Conservation (phyloP, 257 asterid species). For the Nicotiana sylvestris region DNA sequence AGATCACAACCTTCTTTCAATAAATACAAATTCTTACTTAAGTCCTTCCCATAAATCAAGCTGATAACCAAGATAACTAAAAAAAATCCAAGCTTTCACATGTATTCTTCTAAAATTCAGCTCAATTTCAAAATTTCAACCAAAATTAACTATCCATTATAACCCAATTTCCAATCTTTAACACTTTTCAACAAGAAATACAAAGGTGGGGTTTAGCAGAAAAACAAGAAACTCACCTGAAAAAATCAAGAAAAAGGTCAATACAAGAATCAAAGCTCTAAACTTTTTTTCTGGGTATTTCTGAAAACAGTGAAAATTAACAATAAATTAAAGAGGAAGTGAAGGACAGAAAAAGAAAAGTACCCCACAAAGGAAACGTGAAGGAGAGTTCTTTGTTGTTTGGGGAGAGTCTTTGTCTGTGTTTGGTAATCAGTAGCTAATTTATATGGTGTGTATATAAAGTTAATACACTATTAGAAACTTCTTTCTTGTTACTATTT, state of each 20-base stretch:
- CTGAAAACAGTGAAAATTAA: not conserved
- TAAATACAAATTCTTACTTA: not conserved
- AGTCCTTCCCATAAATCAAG: not conserved
- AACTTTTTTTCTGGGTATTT: not conserved
- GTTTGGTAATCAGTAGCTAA: slow-evolving; percentile 6
- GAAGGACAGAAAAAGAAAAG: not conserved
- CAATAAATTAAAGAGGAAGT: not conserved
- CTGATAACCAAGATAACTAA: not conserved
- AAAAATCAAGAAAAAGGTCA: not conserved
- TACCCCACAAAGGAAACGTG: slow-evolving; percentile 11
- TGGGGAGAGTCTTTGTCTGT: slow-evolving; percentile 2
- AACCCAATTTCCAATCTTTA: not conserved
- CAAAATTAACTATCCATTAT: not conserved
- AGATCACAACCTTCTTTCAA: not conserved
- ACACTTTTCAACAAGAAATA: not conserved
- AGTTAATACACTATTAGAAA: not conserved
- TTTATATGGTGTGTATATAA: not conserved
- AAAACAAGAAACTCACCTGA: not conserved
- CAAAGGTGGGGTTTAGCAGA: not conserved
- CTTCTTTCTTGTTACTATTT: not conserved
- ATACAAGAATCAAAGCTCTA: not conserved
- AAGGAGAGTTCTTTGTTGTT: not conserved
- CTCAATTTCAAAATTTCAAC: not conserved
- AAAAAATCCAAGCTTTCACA: not conserved
- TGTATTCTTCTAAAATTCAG: not conserved